These are phyloP conservation scores for Aurinia saxatilis DNA, from an alignment of 345 rosid species.

Conservation along the genomic window DNA sequence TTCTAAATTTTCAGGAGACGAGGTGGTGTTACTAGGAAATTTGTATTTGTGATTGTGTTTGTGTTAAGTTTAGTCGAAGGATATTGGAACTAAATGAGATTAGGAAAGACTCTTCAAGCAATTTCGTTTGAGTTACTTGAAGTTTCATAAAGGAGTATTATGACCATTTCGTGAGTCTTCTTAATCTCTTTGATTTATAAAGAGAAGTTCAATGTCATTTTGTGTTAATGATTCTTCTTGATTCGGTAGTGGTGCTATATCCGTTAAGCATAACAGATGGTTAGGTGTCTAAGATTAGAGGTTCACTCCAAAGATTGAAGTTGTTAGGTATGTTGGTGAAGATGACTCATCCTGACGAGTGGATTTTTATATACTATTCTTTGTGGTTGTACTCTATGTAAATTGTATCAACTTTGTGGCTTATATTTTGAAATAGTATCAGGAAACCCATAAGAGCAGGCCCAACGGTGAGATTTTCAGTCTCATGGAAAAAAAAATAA, in stretches of 20 bases:
- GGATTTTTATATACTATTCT: too few species aligned
- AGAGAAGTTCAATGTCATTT: too few species aligned
- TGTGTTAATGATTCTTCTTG: not conserved
- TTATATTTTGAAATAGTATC: too few species aligned
- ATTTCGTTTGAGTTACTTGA: slow-evolving; percentile 77
- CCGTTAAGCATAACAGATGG: slow-evolving; percentile 87
- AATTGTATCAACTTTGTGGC: too few species aligned
- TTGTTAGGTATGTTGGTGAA: slow-evolving; percentile 77
- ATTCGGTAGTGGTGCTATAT: slow-evolving; percentile 65
- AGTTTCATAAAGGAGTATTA: slow-evolving; percentile 34
- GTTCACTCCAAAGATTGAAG: slow-evolving; percentile 56
- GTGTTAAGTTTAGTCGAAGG: not conserved
- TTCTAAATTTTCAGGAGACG: slow-evolving; percentile 66
- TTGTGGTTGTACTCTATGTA: too few species aligned
- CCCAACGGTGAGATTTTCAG: too few species aligned
- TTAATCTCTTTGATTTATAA: too few species aligned
- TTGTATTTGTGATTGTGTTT: too few species aligned
- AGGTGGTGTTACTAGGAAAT: slow-evolving; percentile 27
- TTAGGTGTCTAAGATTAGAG: slow-evolving; percentile 69
- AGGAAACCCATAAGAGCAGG: too few species aligned
- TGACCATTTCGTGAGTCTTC: slow-evolving; percentile 75
- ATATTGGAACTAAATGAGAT: slow-evolving; percentile 59
- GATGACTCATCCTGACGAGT: too few species aligned
- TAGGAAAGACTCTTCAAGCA: slow-evolving; percentile 91
- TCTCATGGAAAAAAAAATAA: too few species aligned